A percentile compares a stretch with the other conserved stretches of the same genome.
phyloP scores from a whole-genome alignment of 2,329 filamentous ascomycete genomes.

The Clonostachys solani region DNA sequence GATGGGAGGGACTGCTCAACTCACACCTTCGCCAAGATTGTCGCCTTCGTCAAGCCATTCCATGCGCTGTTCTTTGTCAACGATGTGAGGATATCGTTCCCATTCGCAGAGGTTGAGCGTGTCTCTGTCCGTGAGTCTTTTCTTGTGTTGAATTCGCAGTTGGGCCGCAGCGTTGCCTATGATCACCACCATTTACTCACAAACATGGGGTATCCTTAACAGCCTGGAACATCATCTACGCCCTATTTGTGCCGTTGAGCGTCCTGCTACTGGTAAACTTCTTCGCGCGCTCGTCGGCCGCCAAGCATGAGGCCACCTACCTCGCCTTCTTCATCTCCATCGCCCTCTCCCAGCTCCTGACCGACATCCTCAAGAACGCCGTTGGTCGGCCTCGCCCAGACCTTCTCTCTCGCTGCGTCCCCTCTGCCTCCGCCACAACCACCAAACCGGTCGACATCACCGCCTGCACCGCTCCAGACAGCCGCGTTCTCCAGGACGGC shows the following conservation, averaged over 20 bases:
- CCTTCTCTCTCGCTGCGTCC: slow-evolving; percentile 73
- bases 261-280: slow-evolving; percentile 64
- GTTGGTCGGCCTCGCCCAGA: slow-evolving; percentile 69
- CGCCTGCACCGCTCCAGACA: slow-evolving; percentile 69
- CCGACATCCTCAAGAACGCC: slow-evolving; percentile 86
- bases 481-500: slow-evolving; percentile 72
- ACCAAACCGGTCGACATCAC: slow-evolving; percentile 56
- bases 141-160: background rate
- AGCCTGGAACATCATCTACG: slow-evolving; percentile 77
- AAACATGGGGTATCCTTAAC: background rate
- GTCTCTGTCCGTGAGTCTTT: slow-evolving; percentile 66
- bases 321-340: slow-evolving; percentile 77
- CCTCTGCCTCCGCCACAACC: slow-evolving; percentile 42
- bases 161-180: background rate
- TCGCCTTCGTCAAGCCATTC: slow-evolving; percentile 65
- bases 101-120: slow-evolving; percentile 78
- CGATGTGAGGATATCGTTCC: slow-evolving; percentile 79
- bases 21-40: slow-evolving; percentile 13
- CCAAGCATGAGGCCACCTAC: slow-evolving; percentile 82
- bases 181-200: background rate
- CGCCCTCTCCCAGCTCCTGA: slow-evolving; percentile 75
- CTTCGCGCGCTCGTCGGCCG: slow-evolving; percentile 55
- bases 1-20: background rate
- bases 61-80: slow-evolving; percentile 92
- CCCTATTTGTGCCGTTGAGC: slow-evolving; percentile 65